Conservation (phyloP, 345 rosid genomes). For the Iberis pinnata region DNA sequence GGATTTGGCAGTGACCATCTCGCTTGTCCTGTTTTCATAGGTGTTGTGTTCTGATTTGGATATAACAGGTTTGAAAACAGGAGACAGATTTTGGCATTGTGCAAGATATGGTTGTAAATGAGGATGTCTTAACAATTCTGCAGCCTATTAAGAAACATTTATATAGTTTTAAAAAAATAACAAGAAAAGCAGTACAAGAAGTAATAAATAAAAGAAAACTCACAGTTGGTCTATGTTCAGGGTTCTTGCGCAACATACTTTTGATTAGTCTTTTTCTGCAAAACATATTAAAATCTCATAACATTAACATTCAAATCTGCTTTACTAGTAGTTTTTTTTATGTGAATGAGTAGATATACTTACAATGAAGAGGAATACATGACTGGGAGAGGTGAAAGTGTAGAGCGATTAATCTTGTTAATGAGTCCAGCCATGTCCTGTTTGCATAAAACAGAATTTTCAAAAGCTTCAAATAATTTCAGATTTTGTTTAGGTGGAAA, state of each 20-base stretch:
- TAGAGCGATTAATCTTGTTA: conserved; percentile 87
- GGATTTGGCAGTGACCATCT: conserved; percentile 16
- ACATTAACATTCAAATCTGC: conserved; percentile 1
- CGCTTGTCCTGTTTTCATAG: conserved; percentile 46
- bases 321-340: not conserved
- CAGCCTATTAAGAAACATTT: conserved; percentile 48
- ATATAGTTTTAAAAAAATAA: not conserved
- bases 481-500: not conserved
- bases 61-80: conserved; percentile 70
- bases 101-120: conserved; percentile 77
- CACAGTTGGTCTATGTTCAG: conserved; percentile 77
- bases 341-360: conserved; percentile 22
- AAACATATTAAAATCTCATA: conserved; percentile 1
- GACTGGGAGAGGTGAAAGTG: conserved; percentile 89
- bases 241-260: conserved; percentile 79
- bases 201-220: conserved; percentile 28
- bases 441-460: conserved; percentile 1
- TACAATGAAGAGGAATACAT: conserved; percentile 81
- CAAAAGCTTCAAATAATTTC: not conserved
- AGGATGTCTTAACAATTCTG: conserved; percentile 87
- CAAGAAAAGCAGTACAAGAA: not conserved
- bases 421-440: conserved; percentile 95
- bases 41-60: conserved; percentile 49
- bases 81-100: conserved; percentile 55
- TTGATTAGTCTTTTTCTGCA: conserved; percentile 87